Base-by-base conservation (phyloP, 495 filamentous ascomycete species). In the Aspergillus kassunensis region DNA sequence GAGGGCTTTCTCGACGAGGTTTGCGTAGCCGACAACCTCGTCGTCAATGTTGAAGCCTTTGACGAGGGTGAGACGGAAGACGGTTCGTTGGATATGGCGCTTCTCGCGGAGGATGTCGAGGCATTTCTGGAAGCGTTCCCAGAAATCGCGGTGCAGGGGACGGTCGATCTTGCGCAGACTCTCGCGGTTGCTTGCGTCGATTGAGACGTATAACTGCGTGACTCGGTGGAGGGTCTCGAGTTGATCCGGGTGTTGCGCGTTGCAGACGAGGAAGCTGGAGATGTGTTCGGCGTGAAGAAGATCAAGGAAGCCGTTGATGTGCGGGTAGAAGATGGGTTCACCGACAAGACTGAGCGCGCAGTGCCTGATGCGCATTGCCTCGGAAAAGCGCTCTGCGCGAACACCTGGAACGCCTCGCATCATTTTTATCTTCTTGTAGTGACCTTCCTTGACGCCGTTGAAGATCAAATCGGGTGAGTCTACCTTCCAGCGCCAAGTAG, bases 381-480 rank as follows among this genome's bases (percentile, higher is more conserved):
- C 92, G 4, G 83, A 84, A 61, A 95, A 97, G 12, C 92, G 79
- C 67, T 96, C 92, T 0, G 92, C 88, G 8, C 92, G 80, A 6
- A 97, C 89, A 8, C 92, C 92, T 0, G 92, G 92, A 1, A 97
- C 87, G 44, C 91, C 92, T 44, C 87, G 85, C 79, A 97, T 77
- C 89, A 93, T 90, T 67, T 95, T 95, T 71, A 97, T 97, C 69
- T 97, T 97, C 62, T 90, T 81, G 75, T 96, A 95, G 69, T 97
- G 92, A 15, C 86, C 89, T 36, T 86, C 86, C 61, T 93, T 95
- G 54, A 95, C 86, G 23, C 92, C 92, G 33, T 84, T 70, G 63
- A 96, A 95, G 57, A 97, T 95, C 55, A 88, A 65, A 20, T 96
- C 85, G 0, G 92, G 91, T 0, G 87, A 83, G 64, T 97, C 92